Evolutionary conservation across 352 stramenopile species (phyloP), one percentile per base, ranked within the genome.

Genomic region (Globisporangium abappressorium): DNA sequence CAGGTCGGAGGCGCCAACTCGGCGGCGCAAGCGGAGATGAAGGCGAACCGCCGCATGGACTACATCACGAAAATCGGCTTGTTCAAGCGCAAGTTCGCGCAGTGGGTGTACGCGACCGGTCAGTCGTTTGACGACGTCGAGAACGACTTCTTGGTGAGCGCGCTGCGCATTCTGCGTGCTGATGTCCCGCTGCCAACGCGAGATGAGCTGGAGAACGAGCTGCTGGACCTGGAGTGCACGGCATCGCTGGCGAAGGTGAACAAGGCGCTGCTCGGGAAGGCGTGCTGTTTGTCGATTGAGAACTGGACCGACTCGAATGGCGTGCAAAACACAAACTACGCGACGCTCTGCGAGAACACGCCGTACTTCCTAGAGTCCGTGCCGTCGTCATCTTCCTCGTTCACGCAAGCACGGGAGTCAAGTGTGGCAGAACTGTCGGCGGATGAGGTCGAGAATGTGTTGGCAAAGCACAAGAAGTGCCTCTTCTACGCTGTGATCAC

Each of bases 21-120:
- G 43, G 43, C 7, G 18, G 43, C 43, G 18, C 43, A 51, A 20
- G 43, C 43, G 18, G 43, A 51, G 43, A 51, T 51, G 18, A 26
- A 56, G 36, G 9, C 49, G n/a, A 61, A 36, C 20, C 24, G 61
- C 22, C 56, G 62, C 20, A 66, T 67, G 57, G 78, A 74, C 49
- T 80, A 81, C 64, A 67, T 73, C 0, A 79, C 66, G 71, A 92
- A 90, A 69, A 83, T 71, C 51, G 72, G 75, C 43, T 33, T 79
- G 7, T 92, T 90, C 68, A 90, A 89, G 75, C 81, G 84, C 46
- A 79, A 78, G 18, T 81, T 88, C 38, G 81, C 84, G 18, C 75
- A 81, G 57, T 92, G 84, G 84, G 49, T 92, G 30, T 92, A 84
- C 61, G 76, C 78, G 36, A 85, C 84, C 2, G 84, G 74, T 1